Evolutionary conservation across 2,329 filamentous ascomycete species (phyloP).

Genomic region (Paecilomyces dactylethromorphus): DNA sequence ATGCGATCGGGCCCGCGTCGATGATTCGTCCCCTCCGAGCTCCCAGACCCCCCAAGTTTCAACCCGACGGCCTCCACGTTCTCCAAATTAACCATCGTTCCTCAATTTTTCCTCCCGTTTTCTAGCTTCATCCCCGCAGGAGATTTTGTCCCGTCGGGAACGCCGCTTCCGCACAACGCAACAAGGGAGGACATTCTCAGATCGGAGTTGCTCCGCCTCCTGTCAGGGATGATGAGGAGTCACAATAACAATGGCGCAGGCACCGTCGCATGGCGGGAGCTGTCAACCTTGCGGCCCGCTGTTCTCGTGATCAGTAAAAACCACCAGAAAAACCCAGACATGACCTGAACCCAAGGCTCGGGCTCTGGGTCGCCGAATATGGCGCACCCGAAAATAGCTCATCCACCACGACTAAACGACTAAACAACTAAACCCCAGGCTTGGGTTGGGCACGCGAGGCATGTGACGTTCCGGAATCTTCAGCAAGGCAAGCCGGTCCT

Average conservation of each 20-base stretch:
- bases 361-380: background rate
- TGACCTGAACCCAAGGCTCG: no score
- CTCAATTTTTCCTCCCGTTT: background rate
- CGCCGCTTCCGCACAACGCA: background rate
- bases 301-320: background rate
- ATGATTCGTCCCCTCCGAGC: background rate
- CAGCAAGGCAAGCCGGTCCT: background rate
- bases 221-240: background rate
- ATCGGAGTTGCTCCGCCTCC: background rate
- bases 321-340: no score
- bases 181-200: background rate
- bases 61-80: background rate
- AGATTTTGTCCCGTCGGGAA: background rate
- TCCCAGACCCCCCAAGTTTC: no score
- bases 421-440: no score
- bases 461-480: background rate
- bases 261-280: background rate
- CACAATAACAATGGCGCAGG: no score
- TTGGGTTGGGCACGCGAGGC: background rate
- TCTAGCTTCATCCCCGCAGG: background rate
- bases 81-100: background rate
- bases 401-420: no score
- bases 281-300: background rate
- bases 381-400: background rate
- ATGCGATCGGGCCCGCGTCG: background rate